Evolutionary conservation across 2,329 filamentous ascomycete genomes (phyloP).

Genomic region (Knufia petricola): DNA sequence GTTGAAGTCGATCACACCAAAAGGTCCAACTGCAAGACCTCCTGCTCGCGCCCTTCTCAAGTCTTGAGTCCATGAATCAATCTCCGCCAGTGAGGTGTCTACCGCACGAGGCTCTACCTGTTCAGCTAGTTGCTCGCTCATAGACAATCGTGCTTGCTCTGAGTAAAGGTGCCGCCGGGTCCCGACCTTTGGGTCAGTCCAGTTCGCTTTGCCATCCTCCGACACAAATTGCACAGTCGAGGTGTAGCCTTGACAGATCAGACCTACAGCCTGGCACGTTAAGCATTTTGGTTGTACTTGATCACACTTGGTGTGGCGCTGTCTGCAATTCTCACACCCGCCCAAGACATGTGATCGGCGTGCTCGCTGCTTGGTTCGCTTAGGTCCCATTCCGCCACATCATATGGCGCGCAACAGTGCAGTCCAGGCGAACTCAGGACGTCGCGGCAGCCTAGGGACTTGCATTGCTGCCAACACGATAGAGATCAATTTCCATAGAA

Average conservation of each 20-base stretch:
- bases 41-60: constrained; percentile 12
- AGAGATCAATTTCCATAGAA: background rate
- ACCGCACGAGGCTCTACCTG: constrained; percentile 26
- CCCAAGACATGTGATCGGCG: constrained; percentile 19
- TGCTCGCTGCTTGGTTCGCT: background rate
- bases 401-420: no score
- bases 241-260: constrained; percentile 27
- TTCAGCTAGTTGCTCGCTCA: constrained; percentile 25
- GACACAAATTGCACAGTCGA: constrained; percentile 27
- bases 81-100: constrained; percentile 27
- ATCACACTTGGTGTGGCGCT: constrained; percentile 31
- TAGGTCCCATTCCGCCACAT: constrained; percentile 1
- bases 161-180: constrained; percentile 27
- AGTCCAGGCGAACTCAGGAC: no score
- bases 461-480: no score
- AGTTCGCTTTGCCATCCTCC: constrained; percentile 9
- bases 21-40: constrained; percentile 26
- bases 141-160: constrained; percentile 26
- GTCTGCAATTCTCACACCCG: constrained; percentile 29
- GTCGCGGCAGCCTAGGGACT: no score
- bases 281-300: constrained; percentile 27
- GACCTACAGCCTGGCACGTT: constrained; percentile 25
- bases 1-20: constrained; percentile 25
- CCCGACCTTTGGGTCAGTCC: constrained; percentile 14
- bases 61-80: constrained; percentile 25